Base-by-base conservation (phyloP, 345 rosid genomes). In the Rhizophora apiculata region DNA sequence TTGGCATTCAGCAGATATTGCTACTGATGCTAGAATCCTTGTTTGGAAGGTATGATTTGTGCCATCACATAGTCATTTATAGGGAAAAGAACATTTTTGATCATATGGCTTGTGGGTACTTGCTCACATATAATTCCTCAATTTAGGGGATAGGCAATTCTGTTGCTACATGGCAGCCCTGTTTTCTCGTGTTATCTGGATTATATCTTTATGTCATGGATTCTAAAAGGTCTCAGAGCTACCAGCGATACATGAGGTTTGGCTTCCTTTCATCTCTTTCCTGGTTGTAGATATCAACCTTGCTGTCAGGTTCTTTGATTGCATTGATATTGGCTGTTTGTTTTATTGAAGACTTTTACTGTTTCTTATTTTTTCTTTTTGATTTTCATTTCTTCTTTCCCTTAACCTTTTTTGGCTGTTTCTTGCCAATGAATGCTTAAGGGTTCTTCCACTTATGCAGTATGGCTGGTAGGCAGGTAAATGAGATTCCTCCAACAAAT, bases 81-180 rank as follows among this genome's bases (percentile, higher is more conserved):
- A 34, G 51, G 62, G 37, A 64, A 60, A 67, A 67, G 53, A 74
- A 62, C 61, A 56, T 74, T 66, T 64, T 52, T 65, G 58, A 72
- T 60, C 72, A 65, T 76, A 53, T 69, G 55, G 70, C 48, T 71
- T 76, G 64, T 77, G 57, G 36, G 49, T 71, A 63, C 31, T 51
- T 39, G 21, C 64, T 63, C n/a, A 32, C 10, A 22, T 69, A n/a
- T 52, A 36, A 58, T 74, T 60, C 73, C 57, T 64, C 75, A 73
- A 55, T 79, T 76, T 74, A 95, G 99, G 99, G 99, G 63, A 90
- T 95, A 79, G 99, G 97, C 54, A 87, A 95, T 80, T 87, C 96
- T 31, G 83, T 92, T 77, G 94, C 99, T 71, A 82, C 87, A 34
- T 95, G 99, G 99, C 96, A 95, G 73, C 84, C 88, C 48, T 92